phyloP scores from a whole-genome alignment of 2,329 filamentous ascomycete species.

The Pseudodiploospora longispora region DNA sequence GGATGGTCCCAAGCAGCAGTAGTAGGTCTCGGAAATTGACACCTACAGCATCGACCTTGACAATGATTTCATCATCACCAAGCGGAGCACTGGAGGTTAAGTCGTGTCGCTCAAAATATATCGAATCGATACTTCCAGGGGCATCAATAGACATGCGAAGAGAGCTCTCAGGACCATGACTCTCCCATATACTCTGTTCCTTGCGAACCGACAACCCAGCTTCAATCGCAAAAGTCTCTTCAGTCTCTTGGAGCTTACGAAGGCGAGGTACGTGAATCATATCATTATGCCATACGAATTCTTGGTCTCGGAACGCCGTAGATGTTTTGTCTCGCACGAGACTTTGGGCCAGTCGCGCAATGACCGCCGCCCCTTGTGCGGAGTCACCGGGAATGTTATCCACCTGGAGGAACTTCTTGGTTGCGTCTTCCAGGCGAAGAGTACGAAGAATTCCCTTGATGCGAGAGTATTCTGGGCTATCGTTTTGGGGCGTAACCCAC shows the following conservation, averaged over 20 bases:
- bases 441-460: neutral
- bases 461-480: neutral
- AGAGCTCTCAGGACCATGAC: slow-evolving; percentile 5
- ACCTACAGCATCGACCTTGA: slow-evolving; percentile 13
- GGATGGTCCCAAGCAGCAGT: slow-evolving; percentile 14
- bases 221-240: slow-evolving; percentile 8
- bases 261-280: slow-evolving; percentile 9
- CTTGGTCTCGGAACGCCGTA: slow-evolving; percentile 2
- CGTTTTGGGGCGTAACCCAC: neutral
- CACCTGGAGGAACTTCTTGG: neutral
- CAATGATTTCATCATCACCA: slow-evolving; percentile 12
- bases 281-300: slow-evolving; percentile 10
- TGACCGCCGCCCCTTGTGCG: no score
- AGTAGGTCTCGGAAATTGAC: slow-evolving; percentile 15
- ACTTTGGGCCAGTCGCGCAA: no score
- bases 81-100: slow-evolving; percentile 2
- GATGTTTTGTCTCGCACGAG: no score
- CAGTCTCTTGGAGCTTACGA: slow-evolving; percentile 1
- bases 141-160: slow-evolving; percentile 17
- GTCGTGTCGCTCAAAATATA: slow-evolving; percentile 15
- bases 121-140: slow-evolving; percentile 16
- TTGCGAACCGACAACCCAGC: slow-evolving; percentile 11
- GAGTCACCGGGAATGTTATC: neutral
- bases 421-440: neutral
- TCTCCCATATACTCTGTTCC: slow-evolving; percentile 14